Conservation (phyloP, 192 early-diverging fungal genomes). For the Coemansia sp. region DNA sequence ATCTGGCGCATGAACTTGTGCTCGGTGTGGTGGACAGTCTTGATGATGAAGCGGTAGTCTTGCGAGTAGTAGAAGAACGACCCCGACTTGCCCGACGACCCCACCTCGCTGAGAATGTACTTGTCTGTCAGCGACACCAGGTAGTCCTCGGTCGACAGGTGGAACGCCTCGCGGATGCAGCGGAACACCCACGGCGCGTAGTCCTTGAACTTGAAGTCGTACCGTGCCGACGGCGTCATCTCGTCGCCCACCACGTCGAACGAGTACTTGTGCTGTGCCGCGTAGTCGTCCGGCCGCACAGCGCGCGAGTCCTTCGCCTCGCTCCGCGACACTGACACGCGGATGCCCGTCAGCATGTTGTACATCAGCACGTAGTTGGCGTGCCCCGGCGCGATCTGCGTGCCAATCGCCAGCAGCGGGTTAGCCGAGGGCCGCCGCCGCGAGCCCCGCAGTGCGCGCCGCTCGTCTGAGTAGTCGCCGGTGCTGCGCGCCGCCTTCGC, state of each 20-base stretch:
- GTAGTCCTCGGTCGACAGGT: constrained; percentile 93
- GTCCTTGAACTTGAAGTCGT: constrained; percentile 99
- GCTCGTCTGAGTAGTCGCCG: constrained; percentile 46
- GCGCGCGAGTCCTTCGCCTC: constrained; percentile 80
- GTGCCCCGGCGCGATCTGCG: constrained; percentile 92
- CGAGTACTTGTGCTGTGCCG: constrained; percentile 88
- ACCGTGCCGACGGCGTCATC: constrained; percentile 89
- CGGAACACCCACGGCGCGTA: constrained; percentile 98
- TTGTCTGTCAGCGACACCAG: constrained; percentile 92
- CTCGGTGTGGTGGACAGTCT: constrained; percentile 94
- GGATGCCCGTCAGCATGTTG: constrained; percentile 98
- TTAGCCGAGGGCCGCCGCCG: constrained; percentile 39
- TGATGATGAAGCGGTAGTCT: constrained; percentile 99
- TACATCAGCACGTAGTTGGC: constrained; percentile 97
- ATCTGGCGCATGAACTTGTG: constrained; percentile 93
- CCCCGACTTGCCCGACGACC: constrained; percentile 94
- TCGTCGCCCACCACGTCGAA: constrained; percentile 97
- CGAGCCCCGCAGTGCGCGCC: constrained; percentile 34
- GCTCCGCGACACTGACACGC: constrained; percentile 86
- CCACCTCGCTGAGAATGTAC: constrained; percentile 94
- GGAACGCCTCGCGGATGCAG: constrained; percentile 82
- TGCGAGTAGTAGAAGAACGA: constrained; percentile 98
- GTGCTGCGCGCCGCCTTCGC: constrained; percentile 45
- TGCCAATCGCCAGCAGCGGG: constrained; percentile 61
- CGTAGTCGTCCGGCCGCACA: constrained; percentile 80